Conservation (phyloP, 331 rosid genomes). For the Ulmus americana region DNA sequence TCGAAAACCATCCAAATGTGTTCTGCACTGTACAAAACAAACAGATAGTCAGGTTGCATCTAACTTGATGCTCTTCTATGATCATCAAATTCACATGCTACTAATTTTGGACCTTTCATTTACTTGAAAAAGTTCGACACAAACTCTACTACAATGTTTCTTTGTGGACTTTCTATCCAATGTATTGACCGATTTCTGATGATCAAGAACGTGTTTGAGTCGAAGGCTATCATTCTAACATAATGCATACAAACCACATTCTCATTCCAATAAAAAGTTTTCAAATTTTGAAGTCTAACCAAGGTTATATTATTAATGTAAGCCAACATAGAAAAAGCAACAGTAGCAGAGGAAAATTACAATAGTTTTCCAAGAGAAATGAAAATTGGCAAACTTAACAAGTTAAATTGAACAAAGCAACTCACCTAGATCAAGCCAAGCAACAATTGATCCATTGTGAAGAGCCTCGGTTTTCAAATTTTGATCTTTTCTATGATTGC, state of each 20-base stretch:
- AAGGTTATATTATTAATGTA: too few relatives aligned
- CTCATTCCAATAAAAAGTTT: too few relatives aligned
- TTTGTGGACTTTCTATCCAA: too few relatives aligned
- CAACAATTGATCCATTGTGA: neutral
- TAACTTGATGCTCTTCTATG: neutral
- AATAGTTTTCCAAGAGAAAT: neutral
- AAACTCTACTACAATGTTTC: too few relatives aligned
- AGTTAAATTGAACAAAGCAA: neutral
- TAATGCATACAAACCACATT: neutral
- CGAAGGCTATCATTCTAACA: neutral
- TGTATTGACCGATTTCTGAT: neutral
- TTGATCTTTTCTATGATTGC: neutral
- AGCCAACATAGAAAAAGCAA: too few relatives aligned
- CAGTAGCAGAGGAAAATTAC: neutral
- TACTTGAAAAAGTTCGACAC: neutral
- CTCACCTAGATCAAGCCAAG: constrained; percentile 11
- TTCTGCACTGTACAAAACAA: too few relatives aligned
- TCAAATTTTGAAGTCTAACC: too few relatives aligned
- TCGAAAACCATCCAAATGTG: too few relatives aligned
- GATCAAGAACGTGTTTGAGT: neutral
- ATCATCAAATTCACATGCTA: neutral
- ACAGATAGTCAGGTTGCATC: neutral
- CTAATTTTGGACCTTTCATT: neutral
- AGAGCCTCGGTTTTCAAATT: too few relatives aligned
- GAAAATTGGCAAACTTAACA: neutral